Base-by-base conservation (phyloP, 192 early-diverging fungal genomes). In the Pilobolus umbonatus region DNA sequence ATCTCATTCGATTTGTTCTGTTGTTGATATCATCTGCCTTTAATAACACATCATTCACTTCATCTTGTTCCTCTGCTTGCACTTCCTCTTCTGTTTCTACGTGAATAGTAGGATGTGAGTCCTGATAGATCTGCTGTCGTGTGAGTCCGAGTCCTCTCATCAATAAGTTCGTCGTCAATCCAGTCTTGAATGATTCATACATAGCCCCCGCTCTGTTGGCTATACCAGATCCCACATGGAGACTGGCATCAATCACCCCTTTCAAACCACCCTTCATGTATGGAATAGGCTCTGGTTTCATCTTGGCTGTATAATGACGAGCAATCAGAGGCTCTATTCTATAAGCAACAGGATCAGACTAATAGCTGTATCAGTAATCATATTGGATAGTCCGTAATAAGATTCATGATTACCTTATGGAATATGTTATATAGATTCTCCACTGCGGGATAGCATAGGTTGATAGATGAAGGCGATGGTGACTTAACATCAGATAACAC, bases 201-300 rank as follows among this genome's bases (percentile, higher is more conserved):
- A 90, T 84, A 28, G 75, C 84, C 1, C 77, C 79, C 17, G 86
- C 85, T 15, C 79, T 65, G 36, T 76, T 82, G 40, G 86, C 85
- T 21, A 92, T 71, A 31, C 80, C 86, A n/a, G 66, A 80, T 4
- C 84, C 69, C 5, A 90, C 73, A 45, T 89, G 85, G 44, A 82
- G 76, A 51, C 87, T 80, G 5, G 83, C 90, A 42, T 83, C 72
- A 22, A 89, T 70, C 8, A 81, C 72, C 51, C 79, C 80, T 48
- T 78, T 89, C 5, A 93, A 62, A 25, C 91, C 91, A 15, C 91
- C 91, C 56, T 93, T 93, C 48, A 85, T 84, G 53, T 91, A 93
- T 9, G 81, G 86, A 32, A 93, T 77, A 22, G 77, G 75, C 6
- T 80, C 84, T 8, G 91, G 91, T 58, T 89, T 89, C 17, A 78